Conservation (phyloP, 345 rosid species). For the Cardamine chenopodiifolia region DNA sequence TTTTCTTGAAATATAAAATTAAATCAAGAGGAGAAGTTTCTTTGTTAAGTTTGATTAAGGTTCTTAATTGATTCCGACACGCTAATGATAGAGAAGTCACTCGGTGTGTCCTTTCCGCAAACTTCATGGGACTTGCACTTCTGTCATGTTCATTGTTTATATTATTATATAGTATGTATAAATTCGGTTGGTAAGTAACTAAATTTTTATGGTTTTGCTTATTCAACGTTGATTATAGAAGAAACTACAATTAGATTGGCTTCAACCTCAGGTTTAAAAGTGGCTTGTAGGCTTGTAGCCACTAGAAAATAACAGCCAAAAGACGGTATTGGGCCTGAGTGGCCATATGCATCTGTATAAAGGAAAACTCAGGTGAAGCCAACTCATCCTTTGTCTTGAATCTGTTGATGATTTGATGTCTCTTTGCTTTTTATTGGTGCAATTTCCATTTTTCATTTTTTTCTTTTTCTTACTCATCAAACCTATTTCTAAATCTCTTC, state of each 20-base stretch:
- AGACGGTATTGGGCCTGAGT: background rate
- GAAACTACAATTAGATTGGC: background rate
- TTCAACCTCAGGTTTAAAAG: background rate
- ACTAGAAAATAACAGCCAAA: background rate
- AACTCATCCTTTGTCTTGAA: no score
- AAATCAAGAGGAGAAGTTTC: slow-evolving; percentile 27
- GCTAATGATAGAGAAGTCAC: slow-evolving; percentile 39
- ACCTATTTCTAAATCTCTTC: no score
- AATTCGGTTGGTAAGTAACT: slow-evolving; percentile 6
- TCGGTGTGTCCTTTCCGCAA: slow-evolving; percentile 44
- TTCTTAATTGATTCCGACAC: slow-evolving; percentile 38
- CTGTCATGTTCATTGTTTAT: slow-evolving; percentile 26
- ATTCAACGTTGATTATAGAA: background rate
- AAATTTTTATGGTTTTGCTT: background rate
- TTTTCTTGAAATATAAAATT: no score
- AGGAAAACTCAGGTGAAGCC: no score
- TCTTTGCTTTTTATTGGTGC: no score
- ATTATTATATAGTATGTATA: background rate
- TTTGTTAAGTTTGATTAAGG: slow-evolving; percentile 37
- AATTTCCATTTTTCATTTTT: no score
- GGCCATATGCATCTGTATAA: background rate
- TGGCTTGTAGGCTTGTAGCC: background rate
- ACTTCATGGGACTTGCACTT: slow-evolving; percentile 39
- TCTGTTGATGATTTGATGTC: no score
- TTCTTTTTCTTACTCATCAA: no score